Evolutionary conservation across 1,284 basidiomycete genomes (phyloP).

Genomic region (Ustilago esculenta): DNA sequence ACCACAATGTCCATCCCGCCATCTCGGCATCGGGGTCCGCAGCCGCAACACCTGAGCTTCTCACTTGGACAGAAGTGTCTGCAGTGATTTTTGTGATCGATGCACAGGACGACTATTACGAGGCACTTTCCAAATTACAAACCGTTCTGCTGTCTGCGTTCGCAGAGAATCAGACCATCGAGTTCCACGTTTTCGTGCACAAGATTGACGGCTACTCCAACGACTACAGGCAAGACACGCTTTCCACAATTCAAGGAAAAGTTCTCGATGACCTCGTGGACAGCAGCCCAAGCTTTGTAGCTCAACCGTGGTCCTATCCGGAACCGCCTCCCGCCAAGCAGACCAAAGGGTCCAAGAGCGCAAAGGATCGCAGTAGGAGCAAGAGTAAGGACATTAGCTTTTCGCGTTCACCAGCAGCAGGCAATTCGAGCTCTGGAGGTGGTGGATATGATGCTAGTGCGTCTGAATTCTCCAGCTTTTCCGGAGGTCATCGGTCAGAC

Average conservation of each 20-base stretch:
- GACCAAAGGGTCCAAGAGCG: conserved; percentile 16
- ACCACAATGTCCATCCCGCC: not conserved
- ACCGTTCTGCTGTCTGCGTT: conserved; percentile 68
- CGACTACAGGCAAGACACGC: conserved; percentile 79
- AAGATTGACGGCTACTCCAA: conserved; percentile 92
- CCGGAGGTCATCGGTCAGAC: conserved; percentile 34
- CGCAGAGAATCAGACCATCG: conserved; percentile 79
- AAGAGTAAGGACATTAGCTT: conserved; percentile 40
- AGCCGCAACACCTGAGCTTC: conserved; percentile 12
- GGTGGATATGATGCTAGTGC: conserved; percentile 47
- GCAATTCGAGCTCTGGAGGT: conserved; percentile 35
- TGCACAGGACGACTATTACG: conserved; percentile 76
- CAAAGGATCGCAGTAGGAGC: conserved; percentile 33
- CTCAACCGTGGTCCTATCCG: conserved; percentile 46
- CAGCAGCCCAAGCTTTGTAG: conserved; percentile 45
- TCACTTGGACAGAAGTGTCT: conserved; percentile 58
- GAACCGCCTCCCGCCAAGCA: conserved; percentile 27
- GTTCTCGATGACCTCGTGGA: conserved; percentile 62
- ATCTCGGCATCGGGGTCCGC: conserved; percentile 1
- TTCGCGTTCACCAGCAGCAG: conserved; percentile 38
- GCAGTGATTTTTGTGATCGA: conserved; percentile 92
- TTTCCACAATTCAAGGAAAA: conserved; percentile 60
- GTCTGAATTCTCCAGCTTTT: conserved; percentile 50
- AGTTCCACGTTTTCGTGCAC: conserved; percentile 93
- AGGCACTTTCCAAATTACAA: conserved; percentile 78